Conservation (phyloP, 2,329 filamentous ascomycete genomes). For the Epichloe hybrida region DNA sequence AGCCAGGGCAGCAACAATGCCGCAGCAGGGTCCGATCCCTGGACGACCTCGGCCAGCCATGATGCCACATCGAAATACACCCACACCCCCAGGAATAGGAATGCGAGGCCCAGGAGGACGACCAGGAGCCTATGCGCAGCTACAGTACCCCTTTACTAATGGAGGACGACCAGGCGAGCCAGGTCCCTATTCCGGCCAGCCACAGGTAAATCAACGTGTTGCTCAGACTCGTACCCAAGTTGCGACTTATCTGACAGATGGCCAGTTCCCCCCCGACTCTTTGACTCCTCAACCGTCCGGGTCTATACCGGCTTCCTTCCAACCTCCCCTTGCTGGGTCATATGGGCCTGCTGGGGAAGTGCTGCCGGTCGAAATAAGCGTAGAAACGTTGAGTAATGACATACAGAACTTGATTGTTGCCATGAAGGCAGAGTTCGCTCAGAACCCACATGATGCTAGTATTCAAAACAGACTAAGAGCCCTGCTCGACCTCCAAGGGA, state of each 20-base stretch:
- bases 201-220: constrained; percentile 13
- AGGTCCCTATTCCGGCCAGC: constrained; percentile 12
- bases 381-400: constrained; percentile 69
- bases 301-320: constrained; percentile 26
- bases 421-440: constrained; percentile 60
- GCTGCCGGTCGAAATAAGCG: constrained; percentile 38
- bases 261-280: constrained; percentile 22
- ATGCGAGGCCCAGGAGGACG: constrained; percentile 17
- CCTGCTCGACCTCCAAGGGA: constrained; percentile 65
- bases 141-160: constrained; percentile 17
- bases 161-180: constrained; percentile 16
- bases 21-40: constrained; percentile 34
- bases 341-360: constrained; percentile 18
- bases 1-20: constrained; percentile 49
- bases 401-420: constrained; percentile 64
- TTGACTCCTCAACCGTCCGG: constrained; percentile 25
- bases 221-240: background rate
- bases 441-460: constrained; percentile 61
- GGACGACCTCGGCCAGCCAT: constrained; percentile 33
- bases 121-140: constrained; percentile 13
- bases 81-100: constrained; percentile 52
- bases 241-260: background rate
- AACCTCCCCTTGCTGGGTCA: constrained; percentile 25
- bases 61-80: constrained; percentile 53
- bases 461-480: constrained; percentile 72